Evolutionary conservation across 2,329 filamentous ascomycete species (phyloP), one percentile per base, ranked within the genome.

Genomic region (Colletotrichum truncatum): DNA sequence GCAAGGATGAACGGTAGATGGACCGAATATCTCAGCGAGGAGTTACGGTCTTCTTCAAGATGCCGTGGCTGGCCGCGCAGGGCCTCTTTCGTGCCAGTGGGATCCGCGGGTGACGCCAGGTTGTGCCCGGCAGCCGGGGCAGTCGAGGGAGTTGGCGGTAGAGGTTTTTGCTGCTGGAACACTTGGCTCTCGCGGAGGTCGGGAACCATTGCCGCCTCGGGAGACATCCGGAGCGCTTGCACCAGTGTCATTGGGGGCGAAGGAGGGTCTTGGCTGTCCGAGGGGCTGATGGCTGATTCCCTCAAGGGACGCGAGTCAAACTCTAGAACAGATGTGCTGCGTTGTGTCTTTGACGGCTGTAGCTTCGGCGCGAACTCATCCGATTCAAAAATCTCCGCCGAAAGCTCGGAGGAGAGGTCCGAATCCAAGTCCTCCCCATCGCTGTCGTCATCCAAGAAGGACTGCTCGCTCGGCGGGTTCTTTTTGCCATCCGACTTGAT

Each of bases 1-100:
- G 91, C 91, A 23, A 96, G 82, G 60, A 94, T 90, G 75, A 96
- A 96, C 0, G 93, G 93, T 34, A 95, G 77, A 75, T 96, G 93
- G 4, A 84, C 83, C 2, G 83, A 81, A 66, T 78, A 82, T 61
- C 80, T 82, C 65, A 72, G 75, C 23, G 68, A 68, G 14, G 76
- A 70, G 5, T 74, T 70, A 7, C 63, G 30, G 21, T 66, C 63
- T 9, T 69, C 61, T 7, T 76, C 75, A 2, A 71, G 55, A 1
- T 75, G 63, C 49, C 70, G 75, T 3, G 76, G 75, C 4, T 76
- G 77, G 43, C 77, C 76, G 3, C 76, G 76, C 14, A 79, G 70
- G 12, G 75, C 75, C 52, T 80, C 77, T n/a, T 73, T 74, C 2
- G 76, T 76, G 6, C 74, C 74, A 4, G 74, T 73, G 3, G 76